Conservation (phyloP, 768 basidiomycete species). For the Podaxis sp. region DNA sequence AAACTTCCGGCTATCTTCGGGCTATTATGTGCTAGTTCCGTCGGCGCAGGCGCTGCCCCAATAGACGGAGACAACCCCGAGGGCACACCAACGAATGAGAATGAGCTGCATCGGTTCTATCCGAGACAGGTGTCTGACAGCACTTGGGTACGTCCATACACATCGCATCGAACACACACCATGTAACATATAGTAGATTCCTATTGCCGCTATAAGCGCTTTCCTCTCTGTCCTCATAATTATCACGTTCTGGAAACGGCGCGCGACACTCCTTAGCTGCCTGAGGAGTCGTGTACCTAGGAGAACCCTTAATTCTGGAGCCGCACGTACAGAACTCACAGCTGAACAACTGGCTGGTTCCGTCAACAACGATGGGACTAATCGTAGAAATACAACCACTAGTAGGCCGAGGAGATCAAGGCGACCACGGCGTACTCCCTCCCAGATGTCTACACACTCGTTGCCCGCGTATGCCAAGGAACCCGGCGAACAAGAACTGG, state of each 20-base stretch:
- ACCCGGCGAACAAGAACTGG: slow-evolving; percentile 79
- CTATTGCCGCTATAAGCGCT: slow-evolving; percentile 25
- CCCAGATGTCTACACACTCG: slow-evolving; percentile 77
- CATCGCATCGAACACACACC: background rate
- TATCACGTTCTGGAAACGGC: slow-evolving; percentile 22
- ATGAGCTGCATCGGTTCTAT: background rate
- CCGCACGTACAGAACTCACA: slow-evolving; percentile 37
- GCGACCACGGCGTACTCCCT: slow-evolving; percentile 63
- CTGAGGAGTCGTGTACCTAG: slow-evolving; percentile 12
- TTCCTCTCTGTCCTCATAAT: slow-evolving; percentile 28
- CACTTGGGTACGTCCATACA: background rate
- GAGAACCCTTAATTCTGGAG: slow-evolving; percentile 5
- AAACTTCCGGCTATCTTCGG: background rate
- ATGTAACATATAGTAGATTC: slow-evolving; percentile 20
- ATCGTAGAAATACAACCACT: slow-evolving; percentile 25
- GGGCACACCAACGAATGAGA: background rate
- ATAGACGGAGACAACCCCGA: background rate
- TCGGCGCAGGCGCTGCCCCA: background rate
- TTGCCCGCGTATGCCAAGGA: slow-evolving; percentile 83
- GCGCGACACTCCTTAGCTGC: slow-evolving; percentile 13
- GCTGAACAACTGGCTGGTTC: slow-evolving; percentile 59
- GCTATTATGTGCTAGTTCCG: background rate
- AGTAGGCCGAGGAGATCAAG: slow-evolving; percentile 29
- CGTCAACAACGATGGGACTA: slow-evolving; percentile 24
- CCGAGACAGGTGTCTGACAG: background rate